A percentile compares a stretch with the other conserved stretches of the same genome.
These are phyloP conservation scores for Talaromyces sp. DNA, from an alignment of 2,329 filamentous ascomycete species.

Conservation along the genomic window DNA sequence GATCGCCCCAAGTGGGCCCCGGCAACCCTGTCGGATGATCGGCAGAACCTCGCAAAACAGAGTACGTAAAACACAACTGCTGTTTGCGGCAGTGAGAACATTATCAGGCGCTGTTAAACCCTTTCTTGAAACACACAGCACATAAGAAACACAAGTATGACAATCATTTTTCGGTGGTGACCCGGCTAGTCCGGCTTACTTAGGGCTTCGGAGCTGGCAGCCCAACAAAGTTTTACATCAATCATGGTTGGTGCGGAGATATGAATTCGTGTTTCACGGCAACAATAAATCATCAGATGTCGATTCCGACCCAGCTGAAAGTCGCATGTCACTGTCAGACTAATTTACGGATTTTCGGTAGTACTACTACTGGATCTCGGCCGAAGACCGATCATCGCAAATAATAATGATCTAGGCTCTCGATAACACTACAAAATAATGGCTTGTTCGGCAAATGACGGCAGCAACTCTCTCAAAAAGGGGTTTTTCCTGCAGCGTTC, in stretches of 20 bases:
- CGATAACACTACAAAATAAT: too few relatives aligned
- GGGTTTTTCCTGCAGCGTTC: background rate
- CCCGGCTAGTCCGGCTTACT: background rate
- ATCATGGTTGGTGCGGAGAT: too few relatives aligned
- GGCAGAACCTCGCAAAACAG: slow-evolving; percentile 14
- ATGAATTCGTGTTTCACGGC: background rate
- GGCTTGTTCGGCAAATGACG: background rate
- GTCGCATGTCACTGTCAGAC: too few relatives aligned
- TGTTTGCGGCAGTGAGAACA: background rate
- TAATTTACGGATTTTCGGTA: too few relatives aligned
- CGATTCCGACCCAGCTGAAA: too few relatives aligned
- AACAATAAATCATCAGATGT: too few relatives aligned
- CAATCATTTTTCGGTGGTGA: background rate
- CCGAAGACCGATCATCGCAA: too few relatives aligned
- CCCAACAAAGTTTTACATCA: background rate
- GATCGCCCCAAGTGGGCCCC: background rate
- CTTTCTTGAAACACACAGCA: background rate
- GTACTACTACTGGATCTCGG: too few relatives aligned
- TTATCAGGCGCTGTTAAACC: background rate
- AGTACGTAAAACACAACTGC: background rate
- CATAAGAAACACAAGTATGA: background rate
- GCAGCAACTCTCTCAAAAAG: background rate
- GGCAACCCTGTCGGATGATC: slow-evolving; percentile 20
- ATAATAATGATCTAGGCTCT: too few relatives aligned
- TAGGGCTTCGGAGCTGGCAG: background rate